Evolutionary conservation across 2,329 filamentous ascomycete species (phyloP).

Genomic region (Penicillium sp.): DNA sequence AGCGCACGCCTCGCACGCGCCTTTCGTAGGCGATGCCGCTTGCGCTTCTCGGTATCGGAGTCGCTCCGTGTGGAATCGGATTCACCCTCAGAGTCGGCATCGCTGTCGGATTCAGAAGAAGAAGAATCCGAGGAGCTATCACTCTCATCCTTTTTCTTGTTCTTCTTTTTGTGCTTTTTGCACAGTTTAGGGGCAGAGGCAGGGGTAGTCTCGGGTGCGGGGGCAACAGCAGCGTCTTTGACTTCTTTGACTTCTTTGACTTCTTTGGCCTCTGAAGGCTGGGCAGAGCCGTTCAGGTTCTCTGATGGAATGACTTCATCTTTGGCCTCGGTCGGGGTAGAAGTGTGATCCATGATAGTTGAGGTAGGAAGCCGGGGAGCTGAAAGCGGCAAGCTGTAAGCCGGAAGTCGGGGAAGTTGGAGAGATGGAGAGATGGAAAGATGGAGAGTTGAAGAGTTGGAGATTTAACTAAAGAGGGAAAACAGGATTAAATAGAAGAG

Average conservation of each 20-base stretch:
- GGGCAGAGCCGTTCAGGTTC: conserved; percentile 19
- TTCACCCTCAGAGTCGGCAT: conserved; percentile 15
- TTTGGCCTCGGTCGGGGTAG: conserved; percentile 26
- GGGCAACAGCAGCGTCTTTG: conserved; percentile 17
- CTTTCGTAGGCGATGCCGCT: conserved; percentile 39
- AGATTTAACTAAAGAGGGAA: background rate
- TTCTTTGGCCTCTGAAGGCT: background rate
- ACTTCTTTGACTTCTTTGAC: conserved; percentile 5
- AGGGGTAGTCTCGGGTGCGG: conserved; percentile 22
- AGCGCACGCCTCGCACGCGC: conserved; percentile 32
- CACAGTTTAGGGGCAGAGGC: conserved; percentile 22
- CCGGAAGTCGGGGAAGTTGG: background rate
- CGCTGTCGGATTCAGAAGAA: conserved; percentile 20
- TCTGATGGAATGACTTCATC: conserved; percentile 30
- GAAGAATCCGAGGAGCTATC: conserved; percentile 22
- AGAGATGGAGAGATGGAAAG: background rate
- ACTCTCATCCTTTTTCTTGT: conserved; percentile 12
- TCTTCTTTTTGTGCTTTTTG: conserved; percentile 33
- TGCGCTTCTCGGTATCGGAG: conserved; percentile 26
- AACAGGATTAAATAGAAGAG: background rate
- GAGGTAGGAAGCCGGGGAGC: background rate
- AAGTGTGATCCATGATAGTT: conserved; percentile 21
- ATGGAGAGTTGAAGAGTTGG: background rate
- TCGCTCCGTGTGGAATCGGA: conserved; percentile 16
- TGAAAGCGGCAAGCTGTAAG: background rate